These are phyloP conservation scores for Mycosphaerelloides madeirae DNA, from an alignment of 2,329 filamentous ascomycete genomes.

Conservation along the genomic window DNA sequence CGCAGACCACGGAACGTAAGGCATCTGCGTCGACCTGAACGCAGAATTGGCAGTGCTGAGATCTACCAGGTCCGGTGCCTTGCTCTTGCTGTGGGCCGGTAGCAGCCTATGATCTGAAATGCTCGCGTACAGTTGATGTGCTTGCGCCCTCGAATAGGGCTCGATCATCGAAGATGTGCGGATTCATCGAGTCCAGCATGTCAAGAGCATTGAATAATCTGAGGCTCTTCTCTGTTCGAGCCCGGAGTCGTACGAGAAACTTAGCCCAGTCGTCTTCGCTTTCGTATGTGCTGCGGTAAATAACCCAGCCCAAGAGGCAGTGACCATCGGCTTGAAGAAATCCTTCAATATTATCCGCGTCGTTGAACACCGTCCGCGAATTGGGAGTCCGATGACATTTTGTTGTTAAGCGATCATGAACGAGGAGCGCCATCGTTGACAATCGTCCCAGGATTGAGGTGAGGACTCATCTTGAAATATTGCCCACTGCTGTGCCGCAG, in stretches of 20 bases:
- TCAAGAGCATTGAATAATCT: slow-evolving; percentile 9
- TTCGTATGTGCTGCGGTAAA: slow-evolving; percentile 18
- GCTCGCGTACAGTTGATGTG: slow-evolving; percentile 8
- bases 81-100: slow-evolving; percentile 10
- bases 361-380: background rate
- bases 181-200: slow-evolving; percentile 8
- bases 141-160: slow-evolving; percentile 6
- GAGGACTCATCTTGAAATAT: too few species aligned
- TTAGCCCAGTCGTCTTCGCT: slow-evolving; percentile 13
- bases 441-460: too few species aligned
- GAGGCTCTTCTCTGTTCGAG: slow-evolving; percentile 3
- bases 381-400: too few species aligned
- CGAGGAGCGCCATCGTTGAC: too few species aligned
- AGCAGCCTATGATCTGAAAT: slow-evolving; percentile 11
- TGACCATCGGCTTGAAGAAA: slow-evolving; percentile 14
- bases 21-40: slow-evolving; percentile 15
- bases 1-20: slow-evolving; percentile 9
- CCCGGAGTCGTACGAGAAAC: slow-evolving; percentile 11
- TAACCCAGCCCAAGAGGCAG: slow-evolving; percentile 17
- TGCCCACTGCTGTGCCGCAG: too few species aligned
- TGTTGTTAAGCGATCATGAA: too few species aligned
- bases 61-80: slow-evolving; percentile 2
- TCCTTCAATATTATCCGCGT: slow-evolving; percentile 12
- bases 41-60: slow-evolving; percentile 16
- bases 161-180: slow-evolving; percentile 13